Conservation (phyloP, 139 green algal species). For the Chlorella sp. region DNA sequence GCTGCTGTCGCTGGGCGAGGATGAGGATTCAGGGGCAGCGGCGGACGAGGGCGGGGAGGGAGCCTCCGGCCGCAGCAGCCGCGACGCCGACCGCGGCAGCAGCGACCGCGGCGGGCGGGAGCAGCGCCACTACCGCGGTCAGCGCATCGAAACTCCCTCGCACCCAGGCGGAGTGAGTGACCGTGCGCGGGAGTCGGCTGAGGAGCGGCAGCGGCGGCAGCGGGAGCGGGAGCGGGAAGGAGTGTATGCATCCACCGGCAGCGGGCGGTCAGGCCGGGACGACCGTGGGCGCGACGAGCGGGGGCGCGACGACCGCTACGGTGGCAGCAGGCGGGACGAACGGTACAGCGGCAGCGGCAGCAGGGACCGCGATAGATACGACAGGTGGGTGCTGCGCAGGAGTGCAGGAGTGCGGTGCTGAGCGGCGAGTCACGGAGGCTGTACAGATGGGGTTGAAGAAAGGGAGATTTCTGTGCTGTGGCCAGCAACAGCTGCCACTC, state of each 20-base stretch:
- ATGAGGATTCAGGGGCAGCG: not conserved
- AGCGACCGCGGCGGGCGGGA: not conserved
- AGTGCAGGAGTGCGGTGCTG: not conserved
- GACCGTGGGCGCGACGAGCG: conserved; percentile 30
- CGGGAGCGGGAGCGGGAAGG: conserved; percentile 45
- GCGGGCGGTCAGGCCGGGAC: conserved; percentile 14
- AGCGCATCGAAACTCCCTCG: conserved; percentile 84
- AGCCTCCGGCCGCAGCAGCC: not conserved
- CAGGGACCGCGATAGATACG: not conserved
- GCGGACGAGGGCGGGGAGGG: not conserved
- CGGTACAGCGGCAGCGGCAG: not conserved
- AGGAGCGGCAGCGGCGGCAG: conserved; percentile 45
- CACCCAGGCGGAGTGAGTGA: conserved; percentile 71
- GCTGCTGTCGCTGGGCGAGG: conserved; percentile 12
- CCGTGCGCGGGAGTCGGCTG: conserved; percentile 22
- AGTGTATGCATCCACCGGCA: not conserved
- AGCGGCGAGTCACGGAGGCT: not conserved
- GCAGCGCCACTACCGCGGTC: conserved; percentile 70
- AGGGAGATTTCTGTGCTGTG: too few species aligned
- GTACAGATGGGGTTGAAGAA: too few species aligned
- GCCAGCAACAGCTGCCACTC: too few species aligned
- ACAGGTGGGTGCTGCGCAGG: not conserved
- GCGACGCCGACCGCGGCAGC: not conserved
- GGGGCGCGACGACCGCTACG: conserved; percentile 22
- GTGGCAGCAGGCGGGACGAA: conserved; percentile 5